Base-by-base conservation (phyloP, 2,329 filamentous ascomycete species). In the Arthrobotrys sphaeroides region DNA sequence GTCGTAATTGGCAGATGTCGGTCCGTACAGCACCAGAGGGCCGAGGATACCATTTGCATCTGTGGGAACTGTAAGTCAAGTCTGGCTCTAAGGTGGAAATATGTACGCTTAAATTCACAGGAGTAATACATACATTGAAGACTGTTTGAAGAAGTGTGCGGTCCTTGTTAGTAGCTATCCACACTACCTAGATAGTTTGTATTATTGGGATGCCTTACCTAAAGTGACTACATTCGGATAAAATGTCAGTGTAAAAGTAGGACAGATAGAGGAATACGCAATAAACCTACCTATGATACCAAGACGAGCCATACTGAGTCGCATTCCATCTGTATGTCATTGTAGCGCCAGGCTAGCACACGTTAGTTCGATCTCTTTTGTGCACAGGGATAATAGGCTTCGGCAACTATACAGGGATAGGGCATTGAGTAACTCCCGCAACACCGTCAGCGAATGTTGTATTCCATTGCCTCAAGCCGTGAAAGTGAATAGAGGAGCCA, bases 301-400 rank as follows among this genome's bases (percentile, higher is more conserved):
- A 80, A 16, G 70, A 72, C 33, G 75, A 59, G 31, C 82, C 82
- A 70, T 81, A 82, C 65, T 83, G 81, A 7, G 80, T 80, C 12
- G 81, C 81, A 47, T 77, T 77, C 79, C 81, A 83, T n/a, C 78
- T 82, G 78, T 85, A 85, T 3, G 82, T 84, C 67, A 82, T 80
- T 36, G 18, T 6, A 1, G 22, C 5, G 10, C 16, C 22, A 16
- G 57, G 40, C 40, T 47, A 40, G 33, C 18, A 13, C 43, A 18
- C 20, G 20, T 31, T 43, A 28, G 36, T 18, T 60, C 24, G 4
- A 26, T 43, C 40, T 43, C 40, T 18, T 5, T 18, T 20, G n/a
- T 20, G 12, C 12, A 12, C 31, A 33, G n/a, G n/a, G 31, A 33
- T 33, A 6, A n/a, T n/a, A n/a, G 36, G n/a, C 5, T 6, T 6